These are phyloP conservation scores for Fusarium brevicatenulatum DNA, from an alignment of 2,329 filamentous ascomycete species.

Conservation along the genomic window DNA sequence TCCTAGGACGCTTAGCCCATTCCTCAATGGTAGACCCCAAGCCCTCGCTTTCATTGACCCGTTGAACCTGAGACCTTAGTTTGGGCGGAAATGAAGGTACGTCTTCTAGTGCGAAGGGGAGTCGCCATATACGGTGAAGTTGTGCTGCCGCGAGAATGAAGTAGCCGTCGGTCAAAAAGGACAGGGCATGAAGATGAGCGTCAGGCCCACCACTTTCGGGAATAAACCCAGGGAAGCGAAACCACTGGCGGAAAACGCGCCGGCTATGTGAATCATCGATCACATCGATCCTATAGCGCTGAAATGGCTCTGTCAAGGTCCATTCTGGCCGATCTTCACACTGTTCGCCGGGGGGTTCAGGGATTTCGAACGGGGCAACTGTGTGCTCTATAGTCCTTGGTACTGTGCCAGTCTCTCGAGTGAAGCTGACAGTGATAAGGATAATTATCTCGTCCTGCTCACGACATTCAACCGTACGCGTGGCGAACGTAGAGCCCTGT, in stretches of 20 bases:
- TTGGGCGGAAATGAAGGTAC: neutral
- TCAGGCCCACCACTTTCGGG: neutral
- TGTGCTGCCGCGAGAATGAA: neutral
- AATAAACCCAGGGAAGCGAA: neutral
- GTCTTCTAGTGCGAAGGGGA: neutral
- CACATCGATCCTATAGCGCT: neutral
- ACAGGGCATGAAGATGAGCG: neutral
- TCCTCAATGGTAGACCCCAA: neutral
- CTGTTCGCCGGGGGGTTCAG: neutral
- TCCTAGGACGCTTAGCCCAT: neutral
- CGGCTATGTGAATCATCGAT: neutral
- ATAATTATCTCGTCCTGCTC: neutral
- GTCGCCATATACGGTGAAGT: neutral
- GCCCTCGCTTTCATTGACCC: neutral
- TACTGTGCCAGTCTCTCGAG: neutral
- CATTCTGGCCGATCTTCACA: neutral
- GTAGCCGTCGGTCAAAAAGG: neutral
- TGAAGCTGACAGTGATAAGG: neutral
- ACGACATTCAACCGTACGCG: neutral
- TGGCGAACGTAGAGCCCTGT: neutral
- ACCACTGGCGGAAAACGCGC: neutral
- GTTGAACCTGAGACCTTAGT: neutral
- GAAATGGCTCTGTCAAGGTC: neutral
- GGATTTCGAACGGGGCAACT: neutral
- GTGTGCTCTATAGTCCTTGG: neutral